Percentiles rank a stretch among this genome's conserved stretches.
These are phyloP conservation scores for Endotrypanum monterogeii DNA, from an alignment of 208 protist genomes.

Conservation along the genomic window DNA sequence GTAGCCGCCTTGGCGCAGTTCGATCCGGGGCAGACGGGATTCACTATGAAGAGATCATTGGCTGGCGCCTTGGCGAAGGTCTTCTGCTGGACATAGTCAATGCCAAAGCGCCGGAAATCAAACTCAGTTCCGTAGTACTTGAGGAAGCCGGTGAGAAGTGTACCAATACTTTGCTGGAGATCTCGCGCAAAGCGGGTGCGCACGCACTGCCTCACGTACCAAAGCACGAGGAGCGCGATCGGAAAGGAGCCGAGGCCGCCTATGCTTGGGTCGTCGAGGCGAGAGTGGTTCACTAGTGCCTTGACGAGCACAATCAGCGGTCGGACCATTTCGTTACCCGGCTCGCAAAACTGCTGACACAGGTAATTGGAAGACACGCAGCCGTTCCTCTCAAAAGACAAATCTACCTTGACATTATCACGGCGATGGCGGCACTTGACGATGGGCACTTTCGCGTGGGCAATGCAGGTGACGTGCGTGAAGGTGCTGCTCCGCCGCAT, in stretches of 20 bases:
- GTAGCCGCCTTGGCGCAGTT: slow-evolving; percentile 77
- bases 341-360: slow-evolving; percentile 59
- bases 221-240: slow-evolving; percentile 79
- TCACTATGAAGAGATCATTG: slow-evolving; percentile 64
- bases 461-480: slow-evolving; percentile 41
- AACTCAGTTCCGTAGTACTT: slow-evolving; percentile 78
- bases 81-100: slow-evolving; percentile 62
- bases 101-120: slow-evolving; percentile 47
- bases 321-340: slow-evolving; percentile 66
- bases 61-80: slow-evolving; percentile 54
- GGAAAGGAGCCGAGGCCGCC: slow-evolving; percentile 89
- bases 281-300: slow-evolving; percentile 50
- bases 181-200: slow-evolving; percentile 34
- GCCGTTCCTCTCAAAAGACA: slow-evolving; percentile 76
- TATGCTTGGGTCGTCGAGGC: slow-evolving; percentile 74
- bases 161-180: slow-evolving; percentile 47
- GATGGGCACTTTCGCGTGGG: slow-evolving; percentile 78
- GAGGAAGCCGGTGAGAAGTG: slow-evolving; percentile 71
- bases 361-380: slow-evolving; percentile 67
- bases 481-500: slow-evolving; percentile 49
- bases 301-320: slow-evolving; percentile 82
- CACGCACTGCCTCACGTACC: slow-evolving; percentile 65
- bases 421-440: slow-evolving; percentile 71
- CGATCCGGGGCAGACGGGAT: slow-evolving; percentile 57
- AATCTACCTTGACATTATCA: slow-evolving; percentile 54